These are phyloP conservation scores for Tylopilus orsonianus DNA, from an alignment of 1,284 basidiomycete genomes.

Conservation along the genomic window DNA sequence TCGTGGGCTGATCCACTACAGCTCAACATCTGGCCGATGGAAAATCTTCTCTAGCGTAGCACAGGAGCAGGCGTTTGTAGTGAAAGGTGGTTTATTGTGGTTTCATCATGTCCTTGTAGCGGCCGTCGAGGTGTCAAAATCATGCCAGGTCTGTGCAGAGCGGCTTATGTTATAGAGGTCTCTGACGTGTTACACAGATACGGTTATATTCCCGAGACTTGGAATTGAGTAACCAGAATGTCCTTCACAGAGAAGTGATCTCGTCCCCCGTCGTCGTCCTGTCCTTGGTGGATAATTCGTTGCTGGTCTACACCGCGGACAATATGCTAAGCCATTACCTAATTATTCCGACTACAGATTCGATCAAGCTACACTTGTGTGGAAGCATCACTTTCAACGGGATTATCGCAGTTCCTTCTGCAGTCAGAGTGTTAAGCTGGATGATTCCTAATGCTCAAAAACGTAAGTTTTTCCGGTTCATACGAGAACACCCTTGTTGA, in stretches of 20 bases:
- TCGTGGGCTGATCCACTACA: constrained; percentile 91
- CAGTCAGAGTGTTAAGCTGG: constrained; percentile 94
- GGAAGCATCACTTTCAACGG: constrained; percentile 95
- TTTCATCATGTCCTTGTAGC: constrained; percentile 95
- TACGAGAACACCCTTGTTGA: constrained; percentile 11
- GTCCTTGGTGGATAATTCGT: constrained; percentile 91
- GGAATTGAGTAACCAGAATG: constrained; percentile 84
- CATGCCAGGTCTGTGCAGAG: constrained; percentile 63
- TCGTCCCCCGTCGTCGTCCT: constrained; percentile 79
- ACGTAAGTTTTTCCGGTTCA: constrained; percentile 50
- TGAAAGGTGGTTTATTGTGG: constrained; percentile 94
- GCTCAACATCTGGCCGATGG: constrained; percentile 92
- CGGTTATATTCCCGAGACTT: constrained; percentile 95
- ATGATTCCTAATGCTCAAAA: constrained; percentile 94
- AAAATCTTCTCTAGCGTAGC: constrained; percentile 82
- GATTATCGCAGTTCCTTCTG: constrained; percentile 81
- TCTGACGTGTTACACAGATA: constrained; percentile 45
- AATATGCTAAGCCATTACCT: constrained; percentile 94
- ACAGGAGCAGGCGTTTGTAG: constrained; percentile 89
- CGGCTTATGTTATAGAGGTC: not conserved
- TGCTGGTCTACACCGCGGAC: constrained; percentile 97
- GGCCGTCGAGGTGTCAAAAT: constrained; percentile 80
- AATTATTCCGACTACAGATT: constrained; percentile 82
- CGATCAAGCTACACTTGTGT: constrained; percentile 85
- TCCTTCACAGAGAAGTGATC: constrained; percentile 82